Percentiles rank a stretch among this genome's conserved stretches.
Evolutionary conservation across 2,329 filamentous ascomycete species (phyloP).

Genomic region (Alternaria angustiovoidea): DNA sequence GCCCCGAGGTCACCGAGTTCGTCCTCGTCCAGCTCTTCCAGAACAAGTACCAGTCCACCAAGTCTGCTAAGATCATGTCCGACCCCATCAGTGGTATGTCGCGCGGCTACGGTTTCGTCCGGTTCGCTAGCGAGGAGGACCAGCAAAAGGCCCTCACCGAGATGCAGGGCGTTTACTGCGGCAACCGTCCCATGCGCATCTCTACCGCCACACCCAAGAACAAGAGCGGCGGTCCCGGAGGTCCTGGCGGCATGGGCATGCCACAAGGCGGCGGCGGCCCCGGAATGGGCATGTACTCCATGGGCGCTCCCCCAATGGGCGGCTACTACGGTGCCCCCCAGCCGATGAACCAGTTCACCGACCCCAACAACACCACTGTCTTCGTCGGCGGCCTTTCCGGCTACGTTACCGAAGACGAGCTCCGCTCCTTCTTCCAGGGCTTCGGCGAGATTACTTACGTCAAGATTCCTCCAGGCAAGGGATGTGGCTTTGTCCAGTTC

Average conservation of each 20-base stretch:
- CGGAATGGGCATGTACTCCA: slow-evolving; percentile 70
- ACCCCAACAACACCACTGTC: slow-evolving; percentile 99
- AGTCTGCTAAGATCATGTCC: slow-evolving; percentile 99
- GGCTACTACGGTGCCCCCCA: slow-evolving; percentile 71
- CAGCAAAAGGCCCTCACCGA: slow-evolving; percentile 95
- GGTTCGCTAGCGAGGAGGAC: slow-evolving; percentile 93
- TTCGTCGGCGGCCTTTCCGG: slow-evolving; percentile 97
- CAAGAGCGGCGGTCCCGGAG: slow-evolving; percentile 65
- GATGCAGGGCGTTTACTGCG: slow-evolving; percentile 99
- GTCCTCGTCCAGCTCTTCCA: slow-evolving; percentile 97
- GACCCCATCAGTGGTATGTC: slow-evolving; percentile 98
- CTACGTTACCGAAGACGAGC: slow-evolving; percentile 98
- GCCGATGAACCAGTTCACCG: slow-evolving; percentile 99
- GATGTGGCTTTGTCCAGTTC: slow-evolving; percentile 98
- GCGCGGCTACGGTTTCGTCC: slow-evolving; percentile 96
- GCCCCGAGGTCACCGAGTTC: slow-evolving; percentile 98
- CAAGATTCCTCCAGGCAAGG: slow-evolving; percentile 99
- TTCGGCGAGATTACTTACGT: slow-evolving; percentile 99
- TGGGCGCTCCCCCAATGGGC: slow-evolving; percentile 73
- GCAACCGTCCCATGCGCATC: slow-evolving; percentile 98
- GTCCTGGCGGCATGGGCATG: slow-evolving; percentile 63
- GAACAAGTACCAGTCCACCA: slow-evolving; percentile 94
- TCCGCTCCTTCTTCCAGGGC: slow-evolving; percentile 99
- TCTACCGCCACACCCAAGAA: slow-evolving; percentile 98
- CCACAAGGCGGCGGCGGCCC: slow-evolving; percentile 51